phyloP scores from a whole-genome alignment of 306 rosid genomes.

The Myrica gale region DNA sequence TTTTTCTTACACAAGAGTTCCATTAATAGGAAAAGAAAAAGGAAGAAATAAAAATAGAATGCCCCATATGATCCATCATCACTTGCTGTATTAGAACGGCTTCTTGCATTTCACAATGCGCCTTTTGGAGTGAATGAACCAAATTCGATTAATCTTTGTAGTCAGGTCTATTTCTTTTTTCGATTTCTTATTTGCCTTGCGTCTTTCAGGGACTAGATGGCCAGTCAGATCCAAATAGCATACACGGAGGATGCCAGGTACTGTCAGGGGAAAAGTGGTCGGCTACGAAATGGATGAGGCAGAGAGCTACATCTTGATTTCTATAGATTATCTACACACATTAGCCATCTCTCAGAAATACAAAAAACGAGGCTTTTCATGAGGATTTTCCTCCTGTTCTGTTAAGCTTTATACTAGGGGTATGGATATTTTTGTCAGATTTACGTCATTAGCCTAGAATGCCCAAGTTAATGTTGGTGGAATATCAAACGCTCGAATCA shows the following conservation, averaged over 20 bases:
- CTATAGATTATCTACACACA: no score
- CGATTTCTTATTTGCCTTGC: neutral
- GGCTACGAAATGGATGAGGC: conserved; percentile 72
- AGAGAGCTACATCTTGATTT: conserved; percentile 32
- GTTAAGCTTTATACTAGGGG: neutral
- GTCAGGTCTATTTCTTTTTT: neutral
- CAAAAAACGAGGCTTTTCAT: neutral
- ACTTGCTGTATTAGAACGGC: neutral
- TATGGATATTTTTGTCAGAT: conserved; percentile 2
- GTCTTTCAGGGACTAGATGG: conserved; percentile 50
- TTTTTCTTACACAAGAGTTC: neutral
- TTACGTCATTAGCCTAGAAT: neutral
- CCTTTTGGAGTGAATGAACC: neutral
- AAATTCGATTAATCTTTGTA: neutral
- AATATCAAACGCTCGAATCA: neutral
- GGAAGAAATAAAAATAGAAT: neutral
- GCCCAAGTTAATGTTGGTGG: neutral
- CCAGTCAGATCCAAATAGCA: conserved; percentile 49
- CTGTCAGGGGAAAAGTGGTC: conserved; percentile 59
- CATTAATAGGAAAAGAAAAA: neutral
- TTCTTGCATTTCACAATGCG: neutral
- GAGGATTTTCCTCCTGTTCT: neutral
- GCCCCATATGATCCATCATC: neutral
- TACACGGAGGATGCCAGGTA: conserved; percentile 61
- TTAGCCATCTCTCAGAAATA: neutral